Evolutionary conservation across 805 yeast genomes (phyloP), one percentile per base, ranked within the genome.

Genomic region (Yarrowia divulgata): DNA sequence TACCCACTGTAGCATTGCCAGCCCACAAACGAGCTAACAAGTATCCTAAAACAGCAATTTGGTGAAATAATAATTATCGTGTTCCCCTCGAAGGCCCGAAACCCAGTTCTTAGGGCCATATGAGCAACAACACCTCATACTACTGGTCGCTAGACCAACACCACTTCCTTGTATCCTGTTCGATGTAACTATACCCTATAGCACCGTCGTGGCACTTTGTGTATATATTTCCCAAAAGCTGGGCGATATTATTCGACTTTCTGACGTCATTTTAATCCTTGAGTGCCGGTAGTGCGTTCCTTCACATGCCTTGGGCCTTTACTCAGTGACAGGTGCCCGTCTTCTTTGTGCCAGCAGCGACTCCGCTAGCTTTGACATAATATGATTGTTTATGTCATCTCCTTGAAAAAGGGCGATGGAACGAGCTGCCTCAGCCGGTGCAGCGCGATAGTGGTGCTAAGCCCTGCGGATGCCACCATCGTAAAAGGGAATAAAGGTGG

Each of bases 291-390:
- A 6, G 29, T 12, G 18, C 19, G 14, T 43, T 18, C 1, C 45
- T 39, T 54, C 45, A 54, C 60, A 39, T 54, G 60, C 45, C 35
- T 23, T 3, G 9, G 29, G 58, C 34, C 29, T 8, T 54, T 45
- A 23, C 60, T 54, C 60, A 39, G 60, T 54, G 45, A 39, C 60
- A 39, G 60, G 14, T 54, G 58, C 37, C 23, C 12, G 13, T 32
- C 13, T 37, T 39, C 60, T 54, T 54, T 54, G 60, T 54, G 8
- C 10, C 14, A 5, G 34, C 13, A 8, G 43, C 23, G 19, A 50
- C 39, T 49, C 23, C 9, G 18, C 42, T 54, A 54, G 18, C 45
- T 14, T 8, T 54, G 60, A 39, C 60, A 54, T 54, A 54, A 54
- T 54, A 54, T 18, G 10, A 2, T 54, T 19, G 45, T 34, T 48